phyloP scores from a whole-genome alignment of 2,329 filamentous ascomycete genomes.

The Xylogone sp. region DNA sequence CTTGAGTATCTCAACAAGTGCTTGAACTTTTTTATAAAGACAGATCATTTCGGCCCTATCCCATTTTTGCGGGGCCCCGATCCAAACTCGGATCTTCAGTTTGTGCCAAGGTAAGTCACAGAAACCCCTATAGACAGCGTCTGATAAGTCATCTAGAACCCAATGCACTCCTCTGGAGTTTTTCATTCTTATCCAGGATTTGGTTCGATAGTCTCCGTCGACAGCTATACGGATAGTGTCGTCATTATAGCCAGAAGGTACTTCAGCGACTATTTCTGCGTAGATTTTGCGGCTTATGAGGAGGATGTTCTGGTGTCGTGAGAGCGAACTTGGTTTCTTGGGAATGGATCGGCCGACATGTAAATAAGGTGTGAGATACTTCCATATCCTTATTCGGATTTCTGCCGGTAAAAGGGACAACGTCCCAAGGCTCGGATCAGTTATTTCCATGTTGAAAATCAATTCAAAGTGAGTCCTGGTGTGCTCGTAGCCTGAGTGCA shows the following conservation, averaged over 20 bases:
- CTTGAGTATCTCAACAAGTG: conserved; percentile 10
- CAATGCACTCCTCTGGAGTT: conserved; percentile 7
- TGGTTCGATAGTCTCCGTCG: conserved; percentile 8
- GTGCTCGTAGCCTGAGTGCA: conserved; percentile 1
- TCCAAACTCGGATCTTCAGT: conserved; percentile 7
- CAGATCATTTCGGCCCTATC: conserved; percentile 7
- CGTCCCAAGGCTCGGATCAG: conserved; percentile 8
- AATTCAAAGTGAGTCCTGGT: conserved; percentile 8
- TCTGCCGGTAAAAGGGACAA: conserved; percentile 10
- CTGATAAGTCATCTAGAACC: conserved; percentile 9
- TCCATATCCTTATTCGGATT: conserved; percentile 11
- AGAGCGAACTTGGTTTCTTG: conserved; percentile 9
- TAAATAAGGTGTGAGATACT: conserved; percentile 7
- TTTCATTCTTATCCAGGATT: conserved; percentile 9
- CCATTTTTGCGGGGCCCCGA: conserved; percentile 9
- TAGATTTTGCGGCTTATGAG: conserved; percentile 11
- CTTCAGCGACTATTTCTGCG: conserved; percentile 12
- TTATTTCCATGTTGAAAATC: conserved; percentile 12
- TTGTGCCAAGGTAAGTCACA: conserved; percentile 11
- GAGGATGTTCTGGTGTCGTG: conserved; percentile 12
- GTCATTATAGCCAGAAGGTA: conserved; percentile 11
- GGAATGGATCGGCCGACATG: conserved; percentile 10
- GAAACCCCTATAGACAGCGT: conserved; percentile 10
- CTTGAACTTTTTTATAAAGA: conserved; percentile 11
- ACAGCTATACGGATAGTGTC: conserved; percentile 9